Base-by-base conservation (phyloP, 2,329 filamentous ascomycete species). In the Ascochyta fabae region DNA sequence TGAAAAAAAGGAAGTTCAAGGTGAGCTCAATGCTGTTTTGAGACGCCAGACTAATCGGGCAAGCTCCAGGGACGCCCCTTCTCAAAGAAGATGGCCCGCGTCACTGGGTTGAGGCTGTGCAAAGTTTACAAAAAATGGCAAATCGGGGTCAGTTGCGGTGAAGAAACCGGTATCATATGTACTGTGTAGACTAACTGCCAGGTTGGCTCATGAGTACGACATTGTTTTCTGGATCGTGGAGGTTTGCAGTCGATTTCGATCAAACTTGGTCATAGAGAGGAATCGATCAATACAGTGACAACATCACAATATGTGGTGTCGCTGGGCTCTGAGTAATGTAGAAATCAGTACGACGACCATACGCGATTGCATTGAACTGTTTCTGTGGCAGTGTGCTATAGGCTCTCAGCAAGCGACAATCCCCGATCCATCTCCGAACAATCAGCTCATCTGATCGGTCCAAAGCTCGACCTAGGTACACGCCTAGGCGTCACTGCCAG, bases 401-500 rank as follows among this genome's bases (percentile, higher is more conserved):
- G 5, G 5, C 31, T 4, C 4, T 13, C 13, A 10, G 7, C 4
- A 23, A 38, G 35, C 35, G n/a, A 7, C 3, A 22, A 44, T 40
- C 16, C 29, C 10, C 48, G 38, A 47, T 13, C 19, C 15, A 48
- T 48, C 51, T 44, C 45, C 36, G 36, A 39, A 39, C 9, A 41
- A 53, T 53, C 42, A 27, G 48, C 59, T 46, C 4, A 23, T 16
- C 10, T 52, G 54, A 49, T 27, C 53, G 48, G 53, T 38, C 22
- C 13, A 16, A n/a, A 16, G 33, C 46, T 35, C 22, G 38, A 31
- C 10, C 31, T 38, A 53, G 44, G 42, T 50, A 27, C 36, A 55
- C 46, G 47, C 53, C 36, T 23, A 48, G 38, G 53, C 59, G 57
- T 65, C 62, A 66, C 60, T 47, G 43, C 56, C 48, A 44, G 38